Conservation (phyloP, 768 basidiomycete genomes). For the Termitomyces sp. region DNA sequence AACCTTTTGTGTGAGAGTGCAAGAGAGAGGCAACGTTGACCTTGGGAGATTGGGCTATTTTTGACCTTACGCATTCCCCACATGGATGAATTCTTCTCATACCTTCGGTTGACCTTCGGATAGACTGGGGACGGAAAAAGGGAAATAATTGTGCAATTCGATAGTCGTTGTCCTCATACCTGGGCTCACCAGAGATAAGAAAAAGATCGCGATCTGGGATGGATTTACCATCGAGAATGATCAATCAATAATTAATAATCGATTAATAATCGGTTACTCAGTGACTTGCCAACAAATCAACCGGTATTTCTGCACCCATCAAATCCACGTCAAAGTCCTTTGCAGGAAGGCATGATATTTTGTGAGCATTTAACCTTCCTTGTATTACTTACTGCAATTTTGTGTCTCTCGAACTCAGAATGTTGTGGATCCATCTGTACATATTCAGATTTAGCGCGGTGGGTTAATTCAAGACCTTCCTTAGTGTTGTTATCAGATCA, state of each 20-base stretch:
- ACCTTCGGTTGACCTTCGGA: not conserved
- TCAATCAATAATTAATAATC: no score
- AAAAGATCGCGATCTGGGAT: no score
- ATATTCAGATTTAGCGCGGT: not conserved
- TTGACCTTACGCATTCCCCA: not conserved
- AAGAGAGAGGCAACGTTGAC: not conserved
- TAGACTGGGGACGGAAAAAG: not conserved
- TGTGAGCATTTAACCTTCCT: not conserved
- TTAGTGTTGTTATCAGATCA: not conserved
- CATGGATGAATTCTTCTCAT: not conserved
- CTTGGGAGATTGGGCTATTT: slow-evolving; percentile 2
- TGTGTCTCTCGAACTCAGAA: not conserved
- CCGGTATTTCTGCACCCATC: not conserved
- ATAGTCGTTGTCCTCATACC: not conserved
- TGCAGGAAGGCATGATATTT: not conserved
- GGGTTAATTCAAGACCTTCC: not conserved
- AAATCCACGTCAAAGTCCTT: not conserved
- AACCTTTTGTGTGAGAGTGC: slow-evolving; percentile 1
- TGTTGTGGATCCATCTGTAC: not conserved
- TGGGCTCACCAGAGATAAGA: not conserved
- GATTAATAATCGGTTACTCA: not conserved
- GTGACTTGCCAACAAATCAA: slow-evolving; percentile 9
- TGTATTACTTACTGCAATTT: no score
- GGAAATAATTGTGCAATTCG: not conserved
- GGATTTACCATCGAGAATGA: not conserved